phyloP scores from a whole-genome alignment of 2,329 filamentous ascomycete species.

The Bipolaris bicolor region DNA sequence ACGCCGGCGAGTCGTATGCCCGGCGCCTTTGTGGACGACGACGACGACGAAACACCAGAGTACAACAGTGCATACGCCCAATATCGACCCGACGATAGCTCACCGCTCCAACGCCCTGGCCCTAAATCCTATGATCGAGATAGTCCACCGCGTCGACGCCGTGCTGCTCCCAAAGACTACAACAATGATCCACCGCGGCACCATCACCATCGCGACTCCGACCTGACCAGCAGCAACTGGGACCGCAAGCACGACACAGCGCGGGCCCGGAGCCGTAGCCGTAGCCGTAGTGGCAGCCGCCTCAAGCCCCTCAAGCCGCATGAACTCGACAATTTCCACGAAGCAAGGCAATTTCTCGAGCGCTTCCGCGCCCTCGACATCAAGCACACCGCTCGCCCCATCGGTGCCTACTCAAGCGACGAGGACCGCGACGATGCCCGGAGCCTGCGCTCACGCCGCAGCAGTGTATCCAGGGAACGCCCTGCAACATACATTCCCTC shows the following conservation, averaged over 20 bases:
- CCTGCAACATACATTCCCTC: background rate
- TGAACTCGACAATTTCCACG: background rate
- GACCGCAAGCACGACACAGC: background rate
- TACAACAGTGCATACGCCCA: constrained; percentile 2
- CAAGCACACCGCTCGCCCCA: background rate
- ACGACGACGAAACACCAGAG: background rate
- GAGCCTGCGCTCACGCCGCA: background rate
- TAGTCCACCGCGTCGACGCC: background rate
- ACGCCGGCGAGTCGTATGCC: constrained; percentile 1
- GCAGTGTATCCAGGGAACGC: background rate
- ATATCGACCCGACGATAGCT: background rate
- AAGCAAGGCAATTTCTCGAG: background rate
- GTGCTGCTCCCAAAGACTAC: background rate
- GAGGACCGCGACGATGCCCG: background rate
- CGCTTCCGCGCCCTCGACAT: constrained; percentile 2
- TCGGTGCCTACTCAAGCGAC: background rate
- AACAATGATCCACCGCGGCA: background rate
- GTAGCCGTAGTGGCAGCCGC: background rate
- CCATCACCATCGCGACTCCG: background rate
- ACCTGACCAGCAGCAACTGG: constrained; percentile 1
- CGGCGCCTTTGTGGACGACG: background rate
- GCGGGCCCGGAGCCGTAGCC: background rate
- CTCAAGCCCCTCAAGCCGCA: background rate
- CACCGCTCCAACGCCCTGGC: constrained; percentile 1
- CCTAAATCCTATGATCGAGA: background rate